Base-by-base conservation (phyloP, 805 yeast species). In the Yarrowia keelungensis region DNA sequence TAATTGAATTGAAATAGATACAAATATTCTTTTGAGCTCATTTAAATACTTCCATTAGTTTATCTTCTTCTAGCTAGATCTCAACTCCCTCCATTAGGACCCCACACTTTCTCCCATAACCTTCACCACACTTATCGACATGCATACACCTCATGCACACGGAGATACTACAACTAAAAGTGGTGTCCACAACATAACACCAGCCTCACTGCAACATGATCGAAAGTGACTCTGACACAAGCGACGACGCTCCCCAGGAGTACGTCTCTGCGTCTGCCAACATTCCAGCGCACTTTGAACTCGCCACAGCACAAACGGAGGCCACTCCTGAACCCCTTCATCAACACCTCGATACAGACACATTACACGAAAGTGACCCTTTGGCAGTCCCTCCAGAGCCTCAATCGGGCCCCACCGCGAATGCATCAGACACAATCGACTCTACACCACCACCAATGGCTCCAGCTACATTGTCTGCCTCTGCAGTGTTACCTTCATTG, bases 391-490 rank as follows among this genome's bases (percentile, higher is more conserved):
- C 26, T 7, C n/a, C 16, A 7, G 58, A 51, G n/a, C 8, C 32
- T 16, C n/a, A 38, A 32, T 12, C 43, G 10, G 43, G 32, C 12
- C 42, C 58, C 2, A 16, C 45, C 1, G 35, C 45, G 3, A 22
- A 32, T n/a, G 45, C 26, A 15, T 70, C 72, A 5, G 72, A 71
- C 2, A 75, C 76, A 41, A 77, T 78, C 5, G 78, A 75, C 19
- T 76, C 76, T 38, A 70, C 68, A n/a, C 58, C 69, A 2, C 75
- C 36, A 15, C 54, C 74, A 2, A 75, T 75, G 64, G 75, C 73
- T 65, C 70, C 71, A 26, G 74, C 72, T n/a, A 74, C 79, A 4
- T 64, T 76, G 58, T 71, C 78, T 8, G 78, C 79, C 3, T 76
- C 79, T 2, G 75, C 77, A n/a, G 73, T 76, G 8, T 70, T 76